Conservation (phyloP, 208 protist species). For the Acanthamoeba triangularis region DNA sequence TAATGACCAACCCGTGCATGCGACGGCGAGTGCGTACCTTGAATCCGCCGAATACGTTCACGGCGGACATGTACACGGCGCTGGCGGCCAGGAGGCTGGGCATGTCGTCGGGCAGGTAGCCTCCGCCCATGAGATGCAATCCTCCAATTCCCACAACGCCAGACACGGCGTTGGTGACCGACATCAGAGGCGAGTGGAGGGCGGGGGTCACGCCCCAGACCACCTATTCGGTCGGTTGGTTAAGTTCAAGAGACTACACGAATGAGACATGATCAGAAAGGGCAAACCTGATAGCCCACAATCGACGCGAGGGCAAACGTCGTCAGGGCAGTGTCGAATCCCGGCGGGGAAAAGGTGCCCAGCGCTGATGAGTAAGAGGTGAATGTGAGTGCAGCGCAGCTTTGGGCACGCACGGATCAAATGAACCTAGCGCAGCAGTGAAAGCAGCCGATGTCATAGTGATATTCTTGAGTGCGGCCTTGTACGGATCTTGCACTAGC, state of each 20-base stretch:
- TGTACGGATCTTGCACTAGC: conserved; percentile 66
- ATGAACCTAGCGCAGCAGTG: conserved; percentile 8
- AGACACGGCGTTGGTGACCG: conserved; percentile 96
- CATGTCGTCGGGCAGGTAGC: conserved; percentile 81
- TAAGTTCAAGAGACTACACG: background rate
- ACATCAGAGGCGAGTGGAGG: conserved; percentile 96
- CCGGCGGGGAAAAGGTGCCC: conserved; percentile 25
- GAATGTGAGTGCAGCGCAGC: background rate
- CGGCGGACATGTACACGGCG: conserved; percentile 91
- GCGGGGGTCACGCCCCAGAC: conserved; percentile 94
- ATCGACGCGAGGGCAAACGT: conserved; percentile 59
- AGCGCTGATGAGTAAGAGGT: background rate
- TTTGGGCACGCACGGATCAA: too few species aligned
- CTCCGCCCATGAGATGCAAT: conserved; percentile 88
- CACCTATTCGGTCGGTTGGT: background rate
- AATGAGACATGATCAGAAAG: background rate
- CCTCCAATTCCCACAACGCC: conserved; percentile 89
- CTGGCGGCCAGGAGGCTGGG: conserved; percentile 86
- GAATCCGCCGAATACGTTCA: conserved; percentile 97
- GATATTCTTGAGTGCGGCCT: background rate
- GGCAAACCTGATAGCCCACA: conserved; percentile 40
- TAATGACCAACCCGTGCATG: background rate
- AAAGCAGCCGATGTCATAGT: conserved; percentile 11
- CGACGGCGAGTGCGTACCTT: conserved; percentile 82
- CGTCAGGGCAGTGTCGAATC: conserved; percentile 25